Conservation (phyloP, 306 rosid genomes). For the Psophocarpus tetragonolobus region DNA sequence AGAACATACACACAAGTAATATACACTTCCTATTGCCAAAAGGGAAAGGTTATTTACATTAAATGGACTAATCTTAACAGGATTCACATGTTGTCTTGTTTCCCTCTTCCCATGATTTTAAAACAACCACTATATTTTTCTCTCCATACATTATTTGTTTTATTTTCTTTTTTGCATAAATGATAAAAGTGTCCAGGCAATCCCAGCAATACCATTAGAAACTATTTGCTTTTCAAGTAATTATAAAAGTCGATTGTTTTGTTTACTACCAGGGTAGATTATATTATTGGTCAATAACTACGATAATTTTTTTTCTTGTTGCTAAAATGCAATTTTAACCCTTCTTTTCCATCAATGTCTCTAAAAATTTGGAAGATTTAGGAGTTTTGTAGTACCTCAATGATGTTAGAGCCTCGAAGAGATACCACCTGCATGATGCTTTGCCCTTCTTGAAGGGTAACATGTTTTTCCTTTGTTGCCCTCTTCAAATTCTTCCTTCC, state of each 20-base stretch:
- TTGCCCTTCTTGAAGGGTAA: constrained; percentile 62
- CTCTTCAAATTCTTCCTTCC: constrained; percentile 93
- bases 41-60: neutral
- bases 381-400: constrained; percentile 49
- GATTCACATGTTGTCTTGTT: neutral
- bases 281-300: neutral
- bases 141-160: neutral
- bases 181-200: neutral
- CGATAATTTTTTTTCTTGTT: neutral
- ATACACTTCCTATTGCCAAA: neutral
- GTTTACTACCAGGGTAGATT: neutral
- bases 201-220: neutral
- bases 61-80: neutral
- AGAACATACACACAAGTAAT: constrained; percentile 3
- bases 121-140: neutral
- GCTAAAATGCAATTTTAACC: neutral
- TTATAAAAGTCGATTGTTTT: neutral
- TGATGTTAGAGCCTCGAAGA: constrained; percentile 82
- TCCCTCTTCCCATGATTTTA: neutral
- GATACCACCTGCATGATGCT: constrained; percentile 71
- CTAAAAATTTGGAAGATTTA: neutral
- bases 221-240: neutral
- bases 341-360: neutral
- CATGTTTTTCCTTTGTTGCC: constrained; percentile 54
- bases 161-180: neutral